A percentile compares a stretch with the other conserved stretches of the same genome.
Conservation (phyloP, 345 rosid genomes). For the Microcos paniculata region DNA sequence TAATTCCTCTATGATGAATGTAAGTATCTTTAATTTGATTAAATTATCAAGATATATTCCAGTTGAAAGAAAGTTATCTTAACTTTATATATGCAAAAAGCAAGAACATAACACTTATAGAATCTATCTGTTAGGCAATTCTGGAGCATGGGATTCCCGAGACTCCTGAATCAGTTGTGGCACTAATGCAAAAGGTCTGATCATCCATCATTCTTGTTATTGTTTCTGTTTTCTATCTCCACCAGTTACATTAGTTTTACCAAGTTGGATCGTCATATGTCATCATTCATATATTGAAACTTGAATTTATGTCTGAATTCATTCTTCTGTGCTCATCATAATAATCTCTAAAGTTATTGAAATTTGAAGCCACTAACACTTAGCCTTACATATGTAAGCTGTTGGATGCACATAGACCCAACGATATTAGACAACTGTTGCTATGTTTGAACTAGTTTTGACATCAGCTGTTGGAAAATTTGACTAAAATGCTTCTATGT, state of each 20-base stretch:
- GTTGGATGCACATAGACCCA: background rate
- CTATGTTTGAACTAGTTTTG: background rate
- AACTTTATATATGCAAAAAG: background rate
- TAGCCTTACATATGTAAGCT: background rate
- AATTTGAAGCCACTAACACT: background rate
- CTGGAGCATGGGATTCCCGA: constrained; percentile 80
- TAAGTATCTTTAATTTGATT: constrained; percentile 30
- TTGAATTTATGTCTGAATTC: background rate
- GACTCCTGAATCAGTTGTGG: constrained; percentile 77
- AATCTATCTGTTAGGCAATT: constrained; percentile 50
- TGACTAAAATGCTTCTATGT: background rate
- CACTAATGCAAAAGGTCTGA: constrained; percentile 81
- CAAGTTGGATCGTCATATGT: background rate
- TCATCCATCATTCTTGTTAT: background rate
- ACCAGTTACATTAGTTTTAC: no score
- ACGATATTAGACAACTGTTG: background rate
- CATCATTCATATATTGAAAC: constrained; percentile 2
- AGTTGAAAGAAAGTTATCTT: background rate
- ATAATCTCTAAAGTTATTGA: background rate
- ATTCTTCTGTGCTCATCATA: background rate
- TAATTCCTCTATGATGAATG: constrained; percentile 87
- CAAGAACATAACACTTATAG: constrained; percentile 9
- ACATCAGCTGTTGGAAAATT: background rate
- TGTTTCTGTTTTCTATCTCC: background rate
- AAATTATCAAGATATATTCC: background rate